Evolutionary conservation across 1,139 yeast genomes (phyloP).

Genomic region (Yamadazyma epiphylla): DNA sequence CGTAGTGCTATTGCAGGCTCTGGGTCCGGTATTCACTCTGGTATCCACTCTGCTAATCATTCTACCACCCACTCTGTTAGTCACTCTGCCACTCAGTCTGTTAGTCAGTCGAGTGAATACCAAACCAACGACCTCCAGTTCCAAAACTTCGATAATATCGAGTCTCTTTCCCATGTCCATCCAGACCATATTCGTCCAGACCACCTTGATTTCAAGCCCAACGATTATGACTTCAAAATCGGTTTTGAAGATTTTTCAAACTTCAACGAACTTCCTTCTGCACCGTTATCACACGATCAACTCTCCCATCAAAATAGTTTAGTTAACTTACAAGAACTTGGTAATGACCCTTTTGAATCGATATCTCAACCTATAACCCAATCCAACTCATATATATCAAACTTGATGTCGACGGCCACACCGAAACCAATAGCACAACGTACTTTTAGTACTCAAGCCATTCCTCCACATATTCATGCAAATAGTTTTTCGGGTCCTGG

Average conservation of each 20-base stretch:
- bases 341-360: constrained; percentile 3
- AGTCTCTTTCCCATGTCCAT: no score
- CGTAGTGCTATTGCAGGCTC: no score
- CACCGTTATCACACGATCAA: neutral
- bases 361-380: constrained; percentile 1
- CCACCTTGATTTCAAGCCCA: constrained; percentile 1
- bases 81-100: neutral
- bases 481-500: neutral
- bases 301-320: constrained; percentile 14
- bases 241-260: constrained; percentile 7
- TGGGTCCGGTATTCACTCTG: neutral
- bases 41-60: neutral
- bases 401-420: neutral
- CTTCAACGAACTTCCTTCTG: constrained; percentile 4
- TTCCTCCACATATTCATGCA: neutral
- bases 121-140: no score
- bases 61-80: neutral
- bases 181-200: neutral
- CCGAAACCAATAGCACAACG: no score
- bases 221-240: constrained; percentile 1
- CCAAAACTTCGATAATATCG: no score
- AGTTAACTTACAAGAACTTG: constrained; percentile 9
- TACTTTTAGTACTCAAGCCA: neutral
- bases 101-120: no score
- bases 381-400: neutral